Percentiles rank a stretch among this genome's conserved stretches.
These are phyloP conservation scores for Ophiostoma piceae DNA, from an alignment of 2,329 filamentous ascomycete species.

Conservation along the genomic window DNA sequence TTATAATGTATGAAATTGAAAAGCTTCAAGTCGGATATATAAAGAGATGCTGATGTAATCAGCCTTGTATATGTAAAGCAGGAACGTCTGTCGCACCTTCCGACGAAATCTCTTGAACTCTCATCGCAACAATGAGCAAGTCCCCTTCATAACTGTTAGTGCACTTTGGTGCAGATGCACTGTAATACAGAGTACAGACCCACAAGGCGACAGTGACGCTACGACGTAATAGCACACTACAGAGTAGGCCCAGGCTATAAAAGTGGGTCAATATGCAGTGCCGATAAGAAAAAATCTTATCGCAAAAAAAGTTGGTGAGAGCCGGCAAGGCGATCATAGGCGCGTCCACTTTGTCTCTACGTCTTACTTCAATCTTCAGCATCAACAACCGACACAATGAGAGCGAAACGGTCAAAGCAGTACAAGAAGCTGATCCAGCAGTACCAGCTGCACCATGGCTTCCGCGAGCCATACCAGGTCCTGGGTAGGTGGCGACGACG, in stretches of 20 bases:
- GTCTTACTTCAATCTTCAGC: neutral
- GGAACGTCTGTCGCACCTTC: neutral
- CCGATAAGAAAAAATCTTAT: conserved; percentile 27
- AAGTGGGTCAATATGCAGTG: conserved; percentile 10
- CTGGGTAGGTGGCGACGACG: conserved; percentile 48
- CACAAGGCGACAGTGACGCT: neutral
- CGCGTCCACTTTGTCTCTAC: neutral
- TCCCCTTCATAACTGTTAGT: neutral
- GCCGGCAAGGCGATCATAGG: neutral
- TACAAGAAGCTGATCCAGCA: conserved; percentile 85
- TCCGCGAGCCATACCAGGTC: conserved; percentile 91
- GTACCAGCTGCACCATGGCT: conserved; percentile 80
- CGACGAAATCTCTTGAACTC: neutral
- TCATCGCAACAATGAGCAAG: too few species aligned
- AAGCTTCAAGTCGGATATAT: neutral
- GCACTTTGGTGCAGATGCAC: neutral
- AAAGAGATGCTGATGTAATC: neutral
- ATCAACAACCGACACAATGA: conserved; percentile 23
- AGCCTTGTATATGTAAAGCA: neutral
- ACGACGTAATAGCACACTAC: neutral
- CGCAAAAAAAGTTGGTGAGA: conserved; percentile 19
- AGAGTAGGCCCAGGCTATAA: neutral
- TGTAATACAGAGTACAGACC: neutral
- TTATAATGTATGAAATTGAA: neutral
- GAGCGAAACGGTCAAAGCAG: conserved; percentile 42